Base-by-base conservation (phyloP, 768 basidiomycete species). In the Hygrocybe punicea region DNA sequence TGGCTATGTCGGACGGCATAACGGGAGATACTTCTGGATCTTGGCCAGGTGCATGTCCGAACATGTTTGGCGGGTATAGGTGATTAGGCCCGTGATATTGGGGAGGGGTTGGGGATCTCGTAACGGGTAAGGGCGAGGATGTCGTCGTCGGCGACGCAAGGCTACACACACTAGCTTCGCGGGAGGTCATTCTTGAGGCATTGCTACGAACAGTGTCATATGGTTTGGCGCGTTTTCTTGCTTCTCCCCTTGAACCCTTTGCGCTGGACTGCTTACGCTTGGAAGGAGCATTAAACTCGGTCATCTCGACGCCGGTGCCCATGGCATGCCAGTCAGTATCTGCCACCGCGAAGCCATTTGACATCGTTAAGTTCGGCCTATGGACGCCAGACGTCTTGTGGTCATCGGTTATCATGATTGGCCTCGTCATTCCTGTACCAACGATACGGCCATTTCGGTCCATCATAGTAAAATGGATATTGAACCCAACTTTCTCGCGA, bases 351-450 rank as follows among this genome's bases (percentile, higher is more conserved):
- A 75, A 67, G n/a, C 61, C 68, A 55, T 67, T 36, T 14, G 45
- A n/a, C 19, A 49, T 53, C 6, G 23, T 35, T 62, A 24, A 16
- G 42, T 24, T 50, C 62, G 64, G 11, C 64, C 57, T 60, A 48
- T 71, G 48, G 70, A 63, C 3, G 76, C 19, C 40, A 17, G 44
- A 24, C 25, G 91, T 93, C 75, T 99, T 99, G 76, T 99, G 97
- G 71, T 99, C 97, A 75, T 99, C 97, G 1, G 96, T 99, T 62
- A 98, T 98, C 87, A 98, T 95, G 63, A 99, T 94, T 3, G 96
- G 93, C 29, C 86, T 84, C 1, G 93, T 91, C 53, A 78, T 81
- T 4, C 93, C 93, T 7, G 82, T 79, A 13, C 91, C 95, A 53
- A 98, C 84, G 48, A 92, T 72, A 19, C 88, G 82, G 2, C 94